Evolutionary conservation across 164 flowering plant genomes (phyloP).

Genomic region (Piper betle): DNA sequence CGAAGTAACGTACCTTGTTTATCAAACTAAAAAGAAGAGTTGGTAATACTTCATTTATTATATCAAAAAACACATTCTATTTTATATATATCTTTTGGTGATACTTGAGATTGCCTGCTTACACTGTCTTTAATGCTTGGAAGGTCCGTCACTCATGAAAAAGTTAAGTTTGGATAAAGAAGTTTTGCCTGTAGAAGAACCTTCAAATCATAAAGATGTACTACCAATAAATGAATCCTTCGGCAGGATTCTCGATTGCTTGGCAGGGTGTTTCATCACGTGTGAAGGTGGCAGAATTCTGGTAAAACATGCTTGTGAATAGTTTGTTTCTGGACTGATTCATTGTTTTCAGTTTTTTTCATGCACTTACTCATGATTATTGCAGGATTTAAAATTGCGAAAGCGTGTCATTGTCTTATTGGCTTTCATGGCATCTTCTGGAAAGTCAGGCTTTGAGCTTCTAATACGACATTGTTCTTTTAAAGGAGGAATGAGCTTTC

Average conservation of each 20-base stretch:
- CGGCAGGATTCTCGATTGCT: conserved; percentile 41
- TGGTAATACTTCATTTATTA: too few species aligned
- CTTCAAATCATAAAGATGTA: conserved; percentile 10
- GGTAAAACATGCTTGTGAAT: conserved; percentile 22
- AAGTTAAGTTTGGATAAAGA: conserved; percentile 34
- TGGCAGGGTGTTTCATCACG: conserved; percentile 60
- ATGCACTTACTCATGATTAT: neutral
- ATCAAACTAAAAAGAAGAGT: too few species aligned
- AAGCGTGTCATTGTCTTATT: conserved; percentile 44
- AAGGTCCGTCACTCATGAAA: conserved; percentile 62
- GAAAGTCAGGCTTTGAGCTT: conserved; percentile 56
- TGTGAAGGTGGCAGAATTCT: conserved; percentile 34
- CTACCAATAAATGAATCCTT: conserved; percentile 17
- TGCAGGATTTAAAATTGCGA: conserved; percentile 69
- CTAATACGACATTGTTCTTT: conserved; percentile 26
- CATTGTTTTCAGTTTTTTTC: neutral
- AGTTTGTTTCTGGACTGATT: too few species aligned
- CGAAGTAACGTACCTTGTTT: neutral
- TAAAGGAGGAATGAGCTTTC: conserved; percentile 28
- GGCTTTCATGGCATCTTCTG: conserved; percentile 77
- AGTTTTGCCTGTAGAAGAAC: conserved; percentile 9
- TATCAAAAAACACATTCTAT: neutral
- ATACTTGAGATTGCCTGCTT: neutral
- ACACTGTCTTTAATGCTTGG: conserved; percentile 8
- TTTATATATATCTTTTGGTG: neutral